Percentiles rank a stretch among this genome's conserved stretches.
These are phyloP conservation scores for Eucalyptus curtisii DNA, from an alignment of 345 rosid genomes.

Conservation along the genomic window DNA sequence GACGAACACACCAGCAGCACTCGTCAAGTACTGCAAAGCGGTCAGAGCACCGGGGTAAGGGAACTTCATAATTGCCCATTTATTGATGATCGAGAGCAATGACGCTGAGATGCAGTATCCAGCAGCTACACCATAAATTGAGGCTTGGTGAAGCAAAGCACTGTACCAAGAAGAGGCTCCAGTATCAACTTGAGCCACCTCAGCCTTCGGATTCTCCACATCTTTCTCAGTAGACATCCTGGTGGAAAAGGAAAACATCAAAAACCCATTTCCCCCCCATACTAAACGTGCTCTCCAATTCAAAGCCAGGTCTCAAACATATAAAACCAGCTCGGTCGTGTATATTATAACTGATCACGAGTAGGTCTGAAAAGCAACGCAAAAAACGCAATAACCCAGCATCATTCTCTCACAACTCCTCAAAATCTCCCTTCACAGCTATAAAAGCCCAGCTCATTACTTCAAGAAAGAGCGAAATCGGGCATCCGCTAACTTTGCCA, in stretches of 20 bases:
- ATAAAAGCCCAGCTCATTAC: no score
- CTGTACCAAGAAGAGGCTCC: constrained; percentile 25
- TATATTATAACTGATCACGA: background rate
- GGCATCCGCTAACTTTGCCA: no score
- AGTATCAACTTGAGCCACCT: constrained; percentile 1
- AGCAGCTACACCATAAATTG: constrained; percentile 70
- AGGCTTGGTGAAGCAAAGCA: constrained; percentile 39
- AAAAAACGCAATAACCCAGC: background rate
- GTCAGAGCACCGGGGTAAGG: constrained; percentile 97
- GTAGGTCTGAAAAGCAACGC: background rate
- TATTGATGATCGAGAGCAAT: constrained; percentile 88
- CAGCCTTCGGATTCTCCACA: constrained; percentile 25
- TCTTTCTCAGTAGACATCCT: constrained; percentile 27
- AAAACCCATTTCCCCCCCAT: background rate
- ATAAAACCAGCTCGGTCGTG: background rate
- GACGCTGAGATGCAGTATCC: constrained; percentile 96
- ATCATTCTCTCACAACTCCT: background rate
- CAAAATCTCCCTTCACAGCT: background rate
- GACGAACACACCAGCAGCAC: constrained; percentile 70
- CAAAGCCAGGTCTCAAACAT: background rate
- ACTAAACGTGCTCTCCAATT: background rate
- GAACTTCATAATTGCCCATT: constrained; percentile 96
- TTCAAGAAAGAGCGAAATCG: no score
- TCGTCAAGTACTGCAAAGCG: constrained; percentile 82
- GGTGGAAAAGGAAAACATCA: background rate